phyloP scores from a whole-genome alignment of 176 grass and related monocot genomes.

The Sorghum bicolor region DNA sequence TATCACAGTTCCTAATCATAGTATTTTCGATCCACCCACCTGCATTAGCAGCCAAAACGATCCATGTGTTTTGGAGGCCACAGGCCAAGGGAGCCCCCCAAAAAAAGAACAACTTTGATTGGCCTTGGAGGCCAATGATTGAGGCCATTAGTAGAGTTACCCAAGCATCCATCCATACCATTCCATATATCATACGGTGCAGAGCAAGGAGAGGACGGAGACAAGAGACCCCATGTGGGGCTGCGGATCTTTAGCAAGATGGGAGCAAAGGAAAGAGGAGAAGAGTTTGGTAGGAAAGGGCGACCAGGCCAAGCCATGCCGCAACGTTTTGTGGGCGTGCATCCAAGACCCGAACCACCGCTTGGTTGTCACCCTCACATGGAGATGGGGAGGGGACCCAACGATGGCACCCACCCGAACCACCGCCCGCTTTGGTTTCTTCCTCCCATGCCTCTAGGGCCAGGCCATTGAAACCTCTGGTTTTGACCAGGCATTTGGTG shows the following conservation, averaged over 20 bases:
- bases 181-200: not conserved
- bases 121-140: conserved; percentile 39
- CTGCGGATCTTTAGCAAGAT: conserved; percentile 2
- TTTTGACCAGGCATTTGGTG: not conserved
- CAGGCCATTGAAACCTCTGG: not conserved
- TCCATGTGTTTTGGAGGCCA: conserved; percentile 25
- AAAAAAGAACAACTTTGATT: not conserved
- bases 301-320: conserved; percentile 1
- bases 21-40: not conserved
- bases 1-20: not conserved
- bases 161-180: conserved; percentile 15
- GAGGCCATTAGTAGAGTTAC: conserved; percentile 3
- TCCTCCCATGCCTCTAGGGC: not conserved
- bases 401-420: conserved; percentile 37
- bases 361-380: conserved; percentile 48
- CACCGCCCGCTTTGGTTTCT: not conserved
- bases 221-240: conserved; percentile 45
- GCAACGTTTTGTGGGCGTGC: conserved; percentile 38
- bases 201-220: not conserved
- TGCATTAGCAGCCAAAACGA: conserved; percentile 8
- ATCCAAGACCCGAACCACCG: conserved; percentile 27
- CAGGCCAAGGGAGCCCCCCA: not conserved
- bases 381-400: conserved; percentile 29
- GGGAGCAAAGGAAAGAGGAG: not conserved
- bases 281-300: conserved; percentile 36